phyloP scores from a whole-genome alignment of 1,284 basidiomycete species.

The Marasmius sp. region DNA sequence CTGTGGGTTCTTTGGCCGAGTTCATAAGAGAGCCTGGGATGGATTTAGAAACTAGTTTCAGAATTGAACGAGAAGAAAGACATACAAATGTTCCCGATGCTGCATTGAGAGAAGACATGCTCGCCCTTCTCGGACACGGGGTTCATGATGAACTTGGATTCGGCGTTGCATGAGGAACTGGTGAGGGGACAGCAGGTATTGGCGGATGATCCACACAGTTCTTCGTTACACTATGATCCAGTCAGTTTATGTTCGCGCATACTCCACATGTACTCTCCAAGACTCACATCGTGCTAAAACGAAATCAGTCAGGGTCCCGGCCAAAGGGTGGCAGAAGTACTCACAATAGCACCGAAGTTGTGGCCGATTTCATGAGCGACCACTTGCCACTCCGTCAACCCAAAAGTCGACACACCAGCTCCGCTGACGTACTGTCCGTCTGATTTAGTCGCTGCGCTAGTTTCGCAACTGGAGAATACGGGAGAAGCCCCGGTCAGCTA shows the following conservation, averaged over 20 bases:
- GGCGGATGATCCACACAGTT: conserved; percentile 49
- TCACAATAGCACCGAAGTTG: conserved; percentile 89
- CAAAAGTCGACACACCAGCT: conserved; percentile 81
- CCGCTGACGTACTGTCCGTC: conserved; percentile 65
- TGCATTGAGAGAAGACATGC: conserved; percentile 76
- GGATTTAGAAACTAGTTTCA: neutral
- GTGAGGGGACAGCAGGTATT: conserved; percentile 75
- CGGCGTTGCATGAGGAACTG: conserved; percentile 62
- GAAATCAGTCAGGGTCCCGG: neutral
- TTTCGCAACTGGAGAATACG: conserved; percentile 49
- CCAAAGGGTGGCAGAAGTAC: conserved; percentile 37
- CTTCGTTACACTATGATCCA: neutral
- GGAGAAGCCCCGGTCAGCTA: conserved; percentile 5
- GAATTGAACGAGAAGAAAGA: conserved; percentile 11
- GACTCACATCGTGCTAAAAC: conserved; percentile 53
- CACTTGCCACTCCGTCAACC: conserved; percentile 77
- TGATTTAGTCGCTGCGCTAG: conserved; percentile 44
- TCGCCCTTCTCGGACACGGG: conserved; percentile 70
- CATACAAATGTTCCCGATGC: conserved; percentile 85
- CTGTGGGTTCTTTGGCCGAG: conserved; percentile 39
- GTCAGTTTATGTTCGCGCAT: neutral
- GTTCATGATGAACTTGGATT: conserved; percentile 78
- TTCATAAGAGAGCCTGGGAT: conserved; percentile 59
- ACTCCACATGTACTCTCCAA: neutral
- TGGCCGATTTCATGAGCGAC: conserved; percentile 89